A percentile compares a stretch with the other conserved stretches of the same genome.
Evolutionary conservation across 345 rosid genomes (phyloP).

Genomic region (Brassica rapa): DNA sequence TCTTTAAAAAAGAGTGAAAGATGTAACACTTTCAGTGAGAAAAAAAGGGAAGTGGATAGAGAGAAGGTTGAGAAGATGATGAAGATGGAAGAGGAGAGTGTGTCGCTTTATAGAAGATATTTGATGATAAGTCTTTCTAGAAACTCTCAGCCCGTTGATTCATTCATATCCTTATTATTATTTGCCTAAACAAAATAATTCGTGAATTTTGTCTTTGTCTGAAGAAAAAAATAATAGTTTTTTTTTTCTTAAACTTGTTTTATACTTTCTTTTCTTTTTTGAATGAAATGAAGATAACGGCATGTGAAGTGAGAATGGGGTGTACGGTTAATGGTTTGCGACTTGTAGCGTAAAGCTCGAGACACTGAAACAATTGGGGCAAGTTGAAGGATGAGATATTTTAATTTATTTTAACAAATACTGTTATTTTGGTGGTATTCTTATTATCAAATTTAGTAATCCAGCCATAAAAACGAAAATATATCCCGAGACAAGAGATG

Average conservation of each 20-base stretch:
- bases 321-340: constrained; percentile 14
- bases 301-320: background rate
- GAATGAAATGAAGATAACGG: constrained; percentile 22
- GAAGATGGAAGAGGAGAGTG: constrained; percentile 21
- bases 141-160: constrained; percentile 21
- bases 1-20: background rate
- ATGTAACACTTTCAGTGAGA: constrained; percentile 3
- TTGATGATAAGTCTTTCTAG: constrained; percentile 36
- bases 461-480: background rate
- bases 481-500: background rate
- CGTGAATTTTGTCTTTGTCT: background rate
- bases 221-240: too few relatives aligned
- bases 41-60: constrained; percentile 13
- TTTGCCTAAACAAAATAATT: background rate
- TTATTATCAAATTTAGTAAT: background rate
- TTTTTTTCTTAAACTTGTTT: background rate
- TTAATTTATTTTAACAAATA: background rate
- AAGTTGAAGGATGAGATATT: constrained; percentile 19
- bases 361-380: constrained; percentile 22
- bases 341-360: background rate
- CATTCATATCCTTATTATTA: background rate
- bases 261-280: background rate
- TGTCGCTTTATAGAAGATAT: constrained; percentile 32
- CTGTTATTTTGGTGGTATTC: background rate
- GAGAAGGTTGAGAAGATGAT: constrained; percentile 26